Percentiles rank a stretch among this genome's conserved stretches.
phyloP scores from a whole-genome alignment of 179 eudicot genomes.

The Amaranthus tricolor region DNA sequence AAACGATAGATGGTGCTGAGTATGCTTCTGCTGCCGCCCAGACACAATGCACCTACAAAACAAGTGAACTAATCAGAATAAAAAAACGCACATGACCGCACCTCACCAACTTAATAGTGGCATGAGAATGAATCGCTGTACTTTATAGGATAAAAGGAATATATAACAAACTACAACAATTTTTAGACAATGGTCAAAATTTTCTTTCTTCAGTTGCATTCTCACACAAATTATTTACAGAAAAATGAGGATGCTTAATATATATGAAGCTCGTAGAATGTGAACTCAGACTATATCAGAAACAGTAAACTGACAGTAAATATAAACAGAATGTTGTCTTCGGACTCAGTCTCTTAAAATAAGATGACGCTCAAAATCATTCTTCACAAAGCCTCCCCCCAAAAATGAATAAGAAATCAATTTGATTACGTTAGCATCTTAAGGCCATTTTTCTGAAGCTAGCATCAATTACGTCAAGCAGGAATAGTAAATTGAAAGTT shows the following conservation, averaged over 20 bases:
- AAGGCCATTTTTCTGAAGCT: not conserved
- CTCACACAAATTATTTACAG: too few relatives aligned
- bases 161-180: not conserved
- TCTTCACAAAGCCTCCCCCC: not conserved
- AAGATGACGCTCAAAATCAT: not conserved
- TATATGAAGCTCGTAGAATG: not conserved
- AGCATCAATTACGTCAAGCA: not conserved
- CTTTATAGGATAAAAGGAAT: too few relatives aligned
- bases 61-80: not conserved
- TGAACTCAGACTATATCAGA: not conserved
- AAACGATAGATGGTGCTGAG: constrained; percentile 96
- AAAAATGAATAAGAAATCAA: too few relatives aligned
- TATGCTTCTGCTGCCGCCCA: constrained; percentile 99
- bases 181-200: not conserved
- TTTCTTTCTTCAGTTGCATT: too few relatives aligned
- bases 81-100: not conserved
- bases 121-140: too few relatives aligned
- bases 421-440: not conserved
- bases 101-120: not conserved
- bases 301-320: not conserved
- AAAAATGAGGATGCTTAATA: not conserved
- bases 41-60: constrained; percentile 77
- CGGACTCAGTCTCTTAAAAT: not conserved
- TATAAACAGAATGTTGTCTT: not conserved
- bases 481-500: not conserved